These are phyloP conservation scores for Trichoderma sp. DNA, from an alignment of 2,329 filamentous ascomycete species.

Conservation along the genomic window DNA sequence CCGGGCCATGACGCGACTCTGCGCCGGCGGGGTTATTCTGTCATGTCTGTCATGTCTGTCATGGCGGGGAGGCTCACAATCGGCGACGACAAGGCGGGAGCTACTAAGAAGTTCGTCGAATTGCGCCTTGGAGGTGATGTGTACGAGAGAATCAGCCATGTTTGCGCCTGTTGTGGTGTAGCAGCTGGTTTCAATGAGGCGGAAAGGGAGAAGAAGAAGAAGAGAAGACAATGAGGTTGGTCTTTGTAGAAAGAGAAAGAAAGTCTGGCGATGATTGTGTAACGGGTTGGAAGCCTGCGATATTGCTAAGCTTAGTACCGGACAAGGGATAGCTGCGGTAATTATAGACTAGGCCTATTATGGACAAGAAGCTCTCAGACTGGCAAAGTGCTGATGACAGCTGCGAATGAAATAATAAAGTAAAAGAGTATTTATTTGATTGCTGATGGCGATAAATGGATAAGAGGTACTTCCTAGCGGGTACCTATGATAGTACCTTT, in stretches of 20 bases:
- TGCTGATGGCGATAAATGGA: no score
- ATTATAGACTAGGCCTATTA: constrained; percentile 9
- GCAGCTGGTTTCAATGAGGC: not conserved
- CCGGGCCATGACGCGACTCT: not conserved
- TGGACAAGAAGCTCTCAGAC: not conserved
- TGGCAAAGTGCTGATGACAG: not conserved
- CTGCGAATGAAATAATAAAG: not conserved
- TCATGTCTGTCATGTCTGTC: no score
- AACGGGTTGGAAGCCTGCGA: constrained; percentile 4
- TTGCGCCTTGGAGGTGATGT: constrained; percentile 53
- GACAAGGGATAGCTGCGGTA: not conserved
- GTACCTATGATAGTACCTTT: no score
- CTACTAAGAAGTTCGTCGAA: constrained; percentile 65
- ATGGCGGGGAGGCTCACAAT: constrained; percentile 61
- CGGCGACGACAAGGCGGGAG: constrained; percentile 77
- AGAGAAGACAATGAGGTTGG: not conserved
- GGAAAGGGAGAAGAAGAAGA: not conserved
- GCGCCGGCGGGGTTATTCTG: constrained; percentile 24
- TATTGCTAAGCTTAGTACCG: not conserved
- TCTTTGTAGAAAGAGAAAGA: not conserved
- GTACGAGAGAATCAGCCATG: constrained; percentile 32
- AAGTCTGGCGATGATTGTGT: not conserved
- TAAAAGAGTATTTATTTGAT: no score
- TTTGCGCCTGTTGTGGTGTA: not conserved
- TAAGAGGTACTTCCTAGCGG: no score